These are phyloP conservation scores for Syzygium jambos DNA, from an alignment of 345 rosid species.

Conservation along the genomic window DNA sequence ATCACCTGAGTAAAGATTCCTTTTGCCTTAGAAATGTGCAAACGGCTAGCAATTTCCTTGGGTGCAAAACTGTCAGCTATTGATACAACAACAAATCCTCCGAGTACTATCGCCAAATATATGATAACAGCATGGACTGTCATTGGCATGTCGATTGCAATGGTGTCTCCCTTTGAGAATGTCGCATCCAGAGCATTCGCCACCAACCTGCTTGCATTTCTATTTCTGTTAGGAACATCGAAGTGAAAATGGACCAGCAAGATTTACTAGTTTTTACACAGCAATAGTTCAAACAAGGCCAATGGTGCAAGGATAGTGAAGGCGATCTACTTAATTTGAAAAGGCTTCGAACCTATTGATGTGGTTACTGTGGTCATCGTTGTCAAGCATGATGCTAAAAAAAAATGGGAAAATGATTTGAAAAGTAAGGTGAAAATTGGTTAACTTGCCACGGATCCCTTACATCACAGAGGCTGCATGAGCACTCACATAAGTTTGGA, in stretches of 20 bases:
- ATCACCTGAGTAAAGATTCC: conserved; percentile 90
- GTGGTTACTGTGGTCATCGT: neutral
- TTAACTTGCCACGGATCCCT: neutral
- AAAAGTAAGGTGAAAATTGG: neutral
- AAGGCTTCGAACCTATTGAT: neutral
- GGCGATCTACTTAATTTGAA: neutral
- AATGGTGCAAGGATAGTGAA: neutral
- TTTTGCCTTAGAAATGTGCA: conserved; percentile 68
- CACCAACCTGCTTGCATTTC: conserved; percentile 46
- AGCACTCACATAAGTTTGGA: neutral
- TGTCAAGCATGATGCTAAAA: neutral
- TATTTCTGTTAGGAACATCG: neutral
- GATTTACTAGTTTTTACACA: neutral
- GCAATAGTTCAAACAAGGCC: neutral
- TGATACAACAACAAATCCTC: conserved; percentile 78
- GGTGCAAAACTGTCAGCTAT: conserved; percentile 95
- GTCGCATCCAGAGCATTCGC: conserved; percentile 55
- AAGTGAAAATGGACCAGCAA: neutral
- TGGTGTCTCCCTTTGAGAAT: conserved; percentile 70
- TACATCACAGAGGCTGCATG: neutral
- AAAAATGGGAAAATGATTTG: neutral
- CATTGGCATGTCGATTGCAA: conserved; percentile 97
- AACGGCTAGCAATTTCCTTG: conserved; percentile 71
- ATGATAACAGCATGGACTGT: conserved; percentile 74
- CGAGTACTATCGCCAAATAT: conserved; percentile 71